Conservation (phyloP, 805 yeast species). For the Teunomyces panamensis region DNA sequence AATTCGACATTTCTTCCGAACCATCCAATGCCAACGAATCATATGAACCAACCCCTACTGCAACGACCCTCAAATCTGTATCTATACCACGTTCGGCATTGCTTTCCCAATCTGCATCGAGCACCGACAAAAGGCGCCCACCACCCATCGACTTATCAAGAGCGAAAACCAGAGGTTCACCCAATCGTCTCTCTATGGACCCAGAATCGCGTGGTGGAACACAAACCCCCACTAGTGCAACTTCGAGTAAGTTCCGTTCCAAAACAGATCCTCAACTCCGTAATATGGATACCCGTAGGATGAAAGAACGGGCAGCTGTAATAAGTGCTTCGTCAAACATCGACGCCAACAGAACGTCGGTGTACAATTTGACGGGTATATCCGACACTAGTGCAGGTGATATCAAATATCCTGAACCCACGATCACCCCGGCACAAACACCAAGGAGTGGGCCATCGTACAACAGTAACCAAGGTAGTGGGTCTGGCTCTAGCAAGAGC, state of each 20-base stretch:
- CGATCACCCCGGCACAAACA: conserved; percentile 12
- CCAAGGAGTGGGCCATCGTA: conserved; percentile 5
- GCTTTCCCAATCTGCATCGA: background rate
- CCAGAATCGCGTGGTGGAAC: background rate
- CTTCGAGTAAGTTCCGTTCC: conserved; percentile 11
- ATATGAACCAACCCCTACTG: background rate
- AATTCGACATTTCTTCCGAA: conserved; percentile 20
- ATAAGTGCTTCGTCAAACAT: conserved; percentile 16
- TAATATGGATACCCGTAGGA: conserved; percentile 3
- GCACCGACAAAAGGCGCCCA: conserved; percentile 6
- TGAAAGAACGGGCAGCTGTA: conserved; percentile 11
- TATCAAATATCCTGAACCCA: conserved; percentile 22
- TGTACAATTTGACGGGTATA: conserved; percentile 12
- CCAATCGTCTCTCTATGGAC: conserved; percentile 7
- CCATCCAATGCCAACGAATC: conserved; percentile 1
- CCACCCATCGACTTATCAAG: conserved; percentile 4
- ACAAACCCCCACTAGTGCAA: conserved; percentile 7
- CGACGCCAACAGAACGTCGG: conserved; percentile 16
- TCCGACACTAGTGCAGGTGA: conserved; percentile 10
- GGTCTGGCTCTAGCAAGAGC: background rate
- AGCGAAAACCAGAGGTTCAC: conserved; percentile 5
- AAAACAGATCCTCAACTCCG: conserved; percentile 10
- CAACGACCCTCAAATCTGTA: conserved; percentile 1
- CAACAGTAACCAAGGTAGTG: background rate
- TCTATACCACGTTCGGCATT: conserved; percentile 3